Evolutionary conservation across 2,329 filamentous ascomycete species (phyloP).

Genomic region (Pseudogymnoascus sp.): DNA sequence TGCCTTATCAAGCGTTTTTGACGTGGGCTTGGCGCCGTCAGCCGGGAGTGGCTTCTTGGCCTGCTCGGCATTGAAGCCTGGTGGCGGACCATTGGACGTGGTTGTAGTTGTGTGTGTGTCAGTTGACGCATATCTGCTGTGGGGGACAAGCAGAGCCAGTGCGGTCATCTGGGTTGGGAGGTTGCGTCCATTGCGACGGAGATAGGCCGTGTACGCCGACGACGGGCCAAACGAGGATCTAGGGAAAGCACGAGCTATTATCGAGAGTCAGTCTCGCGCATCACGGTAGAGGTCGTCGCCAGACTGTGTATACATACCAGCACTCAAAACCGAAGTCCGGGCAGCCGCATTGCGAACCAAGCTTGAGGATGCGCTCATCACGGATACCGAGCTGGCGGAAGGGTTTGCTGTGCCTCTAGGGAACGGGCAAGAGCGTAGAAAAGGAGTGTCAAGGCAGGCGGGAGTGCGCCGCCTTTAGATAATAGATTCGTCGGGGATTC

Average conservation of each 20-base stretch:
- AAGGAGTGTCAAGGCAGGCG: neutral
- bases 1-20: conserved; percentile 23
- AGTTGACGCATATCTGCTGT: conserved; percentile 46
- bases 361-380: conserved; percentile 31
- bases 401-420: neutral
- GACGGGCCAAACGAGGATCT: conserved; percentile 23
- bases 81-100: conserved; percentile 51
- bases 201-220: conserved; percentile 26
- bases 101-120: conserved; percentile 40
- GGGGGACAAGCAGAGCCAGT: conserved; percentile 49
- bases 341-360: conserved; percentile 29
- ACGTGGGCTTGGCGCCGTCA: conserved; percentile 24
- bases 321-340: conserved; percentile 26
- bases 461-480: neutral
- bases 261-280: neutral
- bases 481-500: neutral
- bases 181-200: conserved; percentile 28
- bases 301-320: conserved; percentile 21
- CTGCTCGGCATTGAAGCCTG: conserved; percentile 62
- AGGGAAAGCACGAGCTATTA: conserved; percentile 25
- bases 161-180: conserved; percentile 34
- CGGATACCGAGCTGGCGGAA: conserved; percentile 6
- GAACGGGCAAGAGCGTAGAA: neutral
- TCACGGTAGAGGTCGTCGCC: neutral
- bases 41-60: conserved; percentile 56